Conservation (phyloP, 2,329 filamentous ascomycete genomes). For the Paecilomyces sp. region DNA sequence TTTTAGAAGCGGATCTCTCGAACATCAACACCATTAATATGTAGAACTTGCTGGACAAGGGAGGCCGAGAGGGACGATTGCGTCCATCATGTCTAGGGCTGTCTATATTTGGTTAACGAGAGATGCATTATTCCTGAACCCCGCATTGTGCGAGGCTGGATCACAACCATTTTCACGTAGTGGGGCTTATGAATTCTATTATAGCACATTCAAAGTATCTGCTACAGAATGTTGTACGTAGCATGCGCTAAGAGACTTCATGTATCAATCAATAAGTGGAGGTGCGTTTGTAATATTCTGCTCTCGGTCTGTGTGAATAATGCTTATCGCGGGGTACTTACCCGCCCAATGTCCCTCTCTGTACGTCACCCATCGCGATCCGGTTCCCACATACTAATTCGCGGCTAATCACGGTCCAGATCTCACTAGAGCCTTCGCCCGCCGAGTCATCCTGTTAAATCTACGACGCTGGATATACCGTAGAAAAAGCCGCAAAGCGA, state of each 20-base stretch:
- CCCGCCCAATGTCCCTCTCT: neutral
- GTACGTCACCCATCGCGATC: neutral
- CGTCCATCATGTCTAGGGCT: too few species aligned
- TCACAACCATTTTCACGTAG: neutral
- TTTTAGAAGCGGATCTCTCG: constrained; percentile 9
- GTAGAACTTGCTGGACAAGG: neutral
- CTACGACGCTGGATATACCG: neutral
- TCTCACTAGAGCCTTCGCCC: neutral
- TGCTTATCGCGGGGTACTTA: neutral
- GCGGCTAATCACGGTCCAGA: neutral
- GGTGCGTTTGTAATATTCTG: neutral
- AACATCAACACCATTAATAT: constrained; percentile 1
- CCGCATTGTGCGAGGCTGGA: neutral
- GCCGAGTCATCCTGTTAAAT: neutral
- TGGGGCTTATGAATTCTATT: neutral
- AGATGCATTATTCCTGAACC: neutral
- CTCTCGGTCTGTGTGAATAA: neutral
- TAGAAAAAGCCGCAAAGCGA: neutral
- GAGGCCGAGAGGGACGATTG: too few species aligned
- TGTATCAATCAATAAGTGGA: neutral
- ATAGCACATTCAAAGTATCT: neutral
- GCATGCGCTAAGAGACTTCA: neutral
- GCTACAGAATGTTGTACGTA: neutral
- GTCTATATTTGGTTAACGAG: neutral
- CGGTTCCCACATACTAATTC: neutral